Evolutionary conservation across 495 filamentous ascomycete species (phyloP).

Genomic region (Parathielavia hyrcaniae): DNA sequence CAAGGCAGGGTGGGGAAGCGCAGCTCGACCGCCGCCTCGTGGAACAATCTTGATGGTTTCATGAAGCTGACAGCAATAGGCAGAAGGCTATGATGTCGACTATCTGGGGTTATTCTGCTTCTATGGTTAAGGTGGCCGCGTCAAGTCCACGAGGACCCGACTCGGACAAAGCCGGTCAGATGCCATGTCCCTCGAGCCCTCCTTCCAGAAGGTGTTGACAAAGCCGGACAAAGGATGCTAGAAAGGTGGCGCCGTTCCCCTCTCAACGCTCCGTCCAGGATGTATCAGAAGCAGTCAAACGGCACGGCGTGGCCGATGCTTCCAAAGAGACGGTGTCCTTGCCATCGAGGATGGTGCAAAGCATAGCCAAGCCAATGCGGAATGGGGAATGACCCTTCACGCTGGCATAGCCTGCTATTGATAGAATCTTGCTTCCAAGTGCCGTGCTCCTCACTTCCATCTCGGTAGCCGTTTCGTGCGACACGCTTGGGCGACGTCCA

Average conservation of each 20-base stretch:
- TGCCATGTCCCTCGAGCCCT: neutral
- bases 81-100: neutral
- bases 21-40: neutral
- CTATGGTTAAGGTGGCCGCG: neutral
- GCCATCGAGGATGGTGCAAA: neutral
- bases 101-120: neutral
- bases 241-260: constrained; percentile 1
- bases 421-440: neutral
- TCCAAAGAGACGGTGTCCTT: neutral
- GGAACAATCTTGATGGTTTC: neutral
- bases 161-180: constrained; percentile 2
- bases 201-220: neutral
- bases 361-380: neutral
- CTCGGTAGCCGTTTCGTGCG: neutral
- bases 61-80: constrained; percentile 2
- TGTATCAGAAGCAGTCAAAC: neutral
- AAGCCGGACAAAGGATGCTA: constrained; percentile 8
- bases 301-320: neutral
- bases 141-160: neutral
- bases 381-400: neutral
- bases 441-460: neutral
- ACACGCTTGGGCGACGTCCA: neutral
- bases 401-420: neutral
- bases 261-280: neutral
- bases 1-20: neutral